Evolutionary conservation across 164 flowering plant species (phyloP).

Genomic region (Sedum album): DNA sequence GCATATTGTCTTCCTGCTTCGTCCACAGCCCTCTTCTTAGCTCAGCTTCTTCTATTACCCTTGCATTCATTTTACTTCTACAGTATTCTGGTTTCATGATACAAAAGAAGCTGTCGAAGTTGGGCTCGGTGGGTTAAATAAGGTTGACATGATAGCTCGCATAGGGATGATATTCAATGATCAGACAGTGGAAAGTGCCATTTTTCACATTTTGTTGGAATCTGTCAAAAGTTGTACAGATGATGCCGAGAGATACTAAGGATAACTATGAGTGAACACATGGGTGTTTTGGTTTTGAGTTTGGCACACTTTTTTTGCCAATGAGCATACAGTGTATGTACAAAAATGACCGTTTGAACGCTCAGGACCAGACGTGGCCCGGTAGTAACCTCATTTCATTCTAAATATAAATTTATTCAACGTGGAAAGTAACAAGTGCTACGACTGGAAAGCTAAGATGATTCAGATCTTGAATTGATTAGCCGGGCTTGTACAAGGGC

Average conservation of each 20-base stretch:
- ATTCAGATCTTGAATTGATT: too few species aligned
- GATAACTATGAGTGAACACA: neutral
- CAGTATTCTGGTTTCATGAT: neutral
- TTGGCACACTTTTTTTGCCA: neutral
- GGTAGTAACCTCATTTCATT: neutral
- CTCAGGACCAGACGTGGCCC: neutral
- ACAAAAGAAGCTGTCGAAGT: neutral
- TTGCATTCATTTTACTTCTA: neutral
- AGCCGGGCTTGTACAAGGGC: too few species aligned
- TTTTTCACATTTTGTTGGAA: neutral
- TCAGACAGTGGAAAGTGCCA: neutral
- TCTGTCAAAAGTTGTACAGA: neutral
- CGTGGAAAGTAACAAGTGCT: neutral
- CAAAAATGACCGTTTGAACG: slow-evolving; percentile 1
- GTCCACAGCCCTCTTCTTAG: slow-evolving; percentile 96
- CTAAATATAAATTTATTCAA: neutral
- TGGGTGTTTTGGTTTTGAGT: neutral
- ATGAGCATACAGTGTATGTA: slow-evolving; percentile 1
- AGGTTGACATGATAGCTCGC: neutral
- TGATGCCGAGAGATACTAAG: neutral
- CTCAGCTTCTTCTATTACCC: slow-evolving; percentile 26
- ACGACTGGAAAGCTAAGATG: neutral
- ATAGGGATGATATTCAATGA: neutral
- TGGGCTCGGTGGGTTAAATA: neutral
- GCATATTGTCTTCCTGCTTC: slow-evolving; percentile 64